Evolutionary conservation across 192 early-diverging fungal genomes (phyloP).

Genomic region (Dimargaris cristalligena): DNA sequence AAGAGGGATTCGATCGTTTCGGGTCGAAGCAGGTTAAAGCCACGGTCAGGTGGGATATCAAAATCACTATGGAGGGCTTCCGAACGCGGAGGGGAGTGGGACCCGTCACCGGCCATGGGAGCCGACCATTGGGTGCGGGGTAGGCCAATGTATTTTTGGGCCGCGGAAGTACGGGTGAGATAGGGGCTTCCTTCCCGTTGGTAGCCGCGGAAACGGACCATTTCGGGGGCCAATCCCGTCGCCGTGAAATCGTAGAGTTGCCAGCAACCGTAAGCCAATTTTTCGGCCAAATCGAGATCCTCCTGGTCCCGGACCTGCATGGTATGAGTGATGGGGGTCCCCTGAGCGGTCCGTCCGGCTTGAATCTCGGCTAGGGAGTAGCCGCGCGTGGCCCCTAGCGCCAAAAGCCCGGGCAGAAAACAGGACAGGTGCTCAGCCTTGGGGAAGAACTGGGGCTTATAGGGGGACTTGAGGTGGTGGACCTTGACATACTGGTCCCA

Average conservation of each 20-base stretch:
- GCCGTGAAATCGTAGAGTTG: constrained; percentile 69
- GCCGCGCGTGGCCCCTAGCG: constrained; percentile 24
- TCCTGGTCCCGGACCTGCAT: constrained; percentile 20
- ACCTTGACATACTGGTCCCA: neutral
- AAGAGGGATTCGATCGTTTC: constrained; percentile 72
- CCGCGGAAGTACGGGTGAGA: constrained; percentile 10
- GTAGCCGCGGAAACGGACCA: constrained; percentile 41
- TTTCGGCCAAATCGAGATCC: constrained; percentile 62
- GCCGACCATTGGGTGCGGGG: constrained; percentile 7
- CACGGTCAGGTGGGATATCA: constrained; percentile 20
- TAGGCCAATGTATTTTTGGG: neutral
- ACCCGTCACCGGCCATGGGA: neutral
- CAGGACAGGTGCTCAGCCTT: constrained; percentile 1
- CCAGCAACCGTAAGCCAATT: constrained; percentile 60
- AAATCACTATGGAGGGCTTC: constrained; percentile 30
- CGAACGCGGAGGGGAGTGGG: neutral
- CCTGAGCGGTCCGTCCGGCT: neutral
- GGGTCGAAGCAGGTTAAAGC: constrained; percentile 48
- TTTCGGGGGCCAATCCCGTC: constrained; percentile 70
- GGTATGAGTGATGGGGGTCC: no score
- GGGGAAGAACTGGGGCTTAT: neutral
- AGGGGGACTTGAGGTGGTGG: neutral
- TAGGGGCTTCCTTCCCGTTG: neutral
- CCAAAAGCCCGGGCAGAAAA: constrained; percentile 18
- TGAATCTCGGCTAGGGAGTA: neutral